phyloP scores from a whole-genome alignment of 306 rosid genomes.

The Cicer chorassanicum region DNA sequence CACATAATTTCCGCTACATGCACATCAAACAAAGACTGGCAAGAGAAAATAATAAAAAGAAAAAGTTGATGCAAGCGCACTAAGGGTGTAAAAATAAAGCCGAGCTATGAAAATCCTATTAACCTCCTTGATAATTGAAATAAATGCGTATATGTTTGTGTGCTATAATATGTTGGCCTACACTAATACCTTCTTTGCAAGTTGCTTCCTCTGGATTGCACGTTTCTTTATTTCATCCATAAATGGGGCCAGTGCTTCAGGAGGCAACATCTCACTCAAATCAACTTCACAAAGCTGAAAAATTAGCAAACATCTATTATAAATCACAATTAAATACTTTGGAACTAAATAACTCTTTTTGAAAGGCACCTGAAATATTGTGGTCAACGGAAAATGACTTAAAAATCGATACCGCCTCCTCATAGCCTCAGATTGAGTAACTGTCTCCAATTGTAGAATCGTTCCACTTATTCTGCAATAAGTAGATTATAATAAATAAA shows the following conservation, averaged over 20 bases:
- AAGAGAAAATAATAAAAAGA: slow-evolving; percentile 15
- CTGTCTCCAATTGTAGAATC: slow-evolving; percentile 78
- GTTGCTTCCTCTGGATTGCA: slow-evolving; percentile 78
- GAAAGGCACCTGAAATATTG: slow-evolving; percentile 75
- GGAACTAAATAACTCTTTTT: background rate
- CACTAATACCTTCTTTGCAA: slow-evolving; percentile 72
- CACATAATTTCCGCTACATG: slow-evolving; percentile 31
- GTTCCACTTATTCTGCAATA: slow-evolving; percentile 80
- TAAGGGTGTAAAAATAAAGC: background rate
- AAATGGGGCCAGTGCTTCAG: slow-evolving; percentile 75
- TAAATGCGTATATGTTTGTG: background rate
- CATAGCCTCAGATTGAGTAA: slow-evolving; percentile 85
- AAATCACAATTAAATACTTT: slow-evolving; percentile 35
- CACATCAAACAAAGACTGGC: slow-evolving; percentile 29
- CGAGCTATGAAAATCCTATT: background rate
- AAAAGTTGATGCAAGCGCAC: background rate
- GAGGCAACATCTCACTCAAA: slow-evolving; percentile 71
- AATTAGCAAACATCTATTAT: slow-evolving; percentile 40
- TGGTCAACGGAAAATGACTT: slow-evolving; percentile 91
- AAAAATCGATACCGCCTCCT: slow-evolving; percentile 86
- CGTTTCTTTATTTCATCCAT: slow-evolving; percentile 93
- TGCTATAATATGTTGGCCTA: slow-evolving; percentile 10
- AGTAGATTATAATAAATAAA: slow-evolving; percentile 34
- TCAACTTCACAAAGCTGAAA: slow-evolving; percentile 95
- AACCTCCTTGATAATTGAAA: background rate